These are phyloP conservation scores for Aspergillus transmontanensis DNA, from an alignment of 2,329 filamentous ascomycete species.

Conservation along the genomic window DNA sequence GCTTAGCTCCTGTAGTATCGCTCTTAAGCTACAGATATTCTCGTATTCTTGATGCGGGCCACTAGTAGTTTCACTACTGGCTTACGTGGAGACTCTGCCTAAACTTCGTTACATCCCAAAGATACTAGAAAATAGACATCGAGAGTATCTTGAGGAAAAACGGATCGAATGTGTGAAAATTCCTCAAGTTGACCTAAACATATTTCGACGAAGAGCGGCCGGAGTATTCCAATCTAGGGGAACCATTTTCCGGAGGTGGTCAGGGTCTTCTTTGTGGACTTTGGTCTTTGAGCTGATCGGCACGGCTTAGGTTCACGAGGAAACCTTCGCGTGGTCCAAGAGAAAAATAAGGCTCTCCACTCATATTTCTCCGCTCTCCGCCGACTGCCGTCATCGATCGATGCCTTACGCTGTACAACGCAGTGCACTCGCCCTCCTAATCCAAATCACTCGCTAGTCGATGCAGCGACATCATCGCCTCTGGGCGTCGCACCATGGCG, in stretches of 20 bases:
- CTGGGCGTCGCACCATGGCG: constrained; percentile 42
- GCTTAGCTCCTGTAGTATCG: too few species aligned
- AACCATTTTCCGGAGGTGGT: background rate
- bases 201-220: background rate
- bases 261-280: background rate
- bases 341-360: constrained; percentile 4
- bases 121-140: background rate
- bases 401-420: constrained; percentile 13
- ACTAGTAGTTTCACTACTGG: background rate
- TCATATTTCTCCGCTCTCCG: constrained; percentile 11
- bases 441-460: constrained; percentile 22
- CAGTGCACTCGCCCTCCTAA: background rate
- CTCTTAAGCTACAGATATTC: background rate
- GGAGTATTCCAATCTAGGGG: too few species aligned
- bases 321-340: background rate
- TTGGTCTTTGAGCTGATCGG: background rate
- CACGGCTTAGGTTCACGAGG: background rate
- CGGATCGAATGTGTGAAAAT: background rate
- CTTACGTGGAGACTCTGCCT: background rate
- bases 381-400: constrained; percentile 9
- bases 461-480: constrained; percentile 29
- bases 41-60: background rate
- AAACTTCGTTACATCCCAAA: background rate
- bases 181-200: background rate
- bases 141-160: background rate